Evolutionary conservation across 257 asterid species (phyloP), one percentile per base, ranked within the genome.

Genomic region (Henckelia pumila): DNA sequence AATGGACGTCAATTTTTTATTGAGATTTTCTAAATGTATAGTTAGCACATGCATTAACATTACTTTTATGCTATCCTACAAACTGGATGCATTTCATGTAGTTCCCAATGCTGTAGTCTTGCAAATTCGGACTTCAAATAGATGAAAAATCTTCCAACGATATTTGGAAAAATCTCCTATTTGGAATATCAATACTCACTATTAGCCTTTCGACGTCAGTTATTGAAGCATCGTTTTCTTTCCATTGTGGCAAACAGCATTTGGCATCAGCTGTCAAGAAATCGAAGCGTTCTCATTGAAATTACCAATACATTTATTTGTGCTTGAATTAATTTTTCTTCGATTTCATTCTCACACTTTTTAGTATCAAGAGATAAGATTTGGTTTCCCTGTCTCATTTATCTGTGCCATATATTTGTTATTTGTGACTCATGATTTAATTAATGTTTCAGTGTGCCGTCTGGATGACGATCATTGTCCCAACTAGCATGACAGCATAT

Each of bases 401-500:
- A 44, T 69, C 64, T 56, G 68, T 70, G 63, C 29, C 55, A 57
- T 57, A 55, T 71, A 60, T 35, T 70, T 75, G 73, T 63, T 57
- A 37, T 53, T 21, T 19, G 33, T 63, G 70, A 72, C 53, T 16
- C 8, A 16, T 47, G 33, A 59, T 74, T 40, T 66, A 11, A 71
- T 80, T 75, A 55, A 57, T 76, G 37, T 82, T 71, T 78, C 96
- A 91, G 99, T 83, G 95, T 56, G 98, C 99, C 59, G 89, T 86
- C 59, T 94, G 99, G 99, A 87, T 94, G 99, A 94, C 98, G 19
- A 85, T 91, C 77, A 70, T 91, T 49, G 99, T 91, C 75, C 98
- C 99, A 58, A 87, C 95, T 61, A 94, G 99, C 92, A 94, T 94
- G 99, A 94, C 99, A 1, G 84, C 99, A 17, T 94, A 91, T 77